Base-by-base conservation (phyloP, 2,329 filamentous ascomycete species). In the Aspergillus phoenicis region DNA sequence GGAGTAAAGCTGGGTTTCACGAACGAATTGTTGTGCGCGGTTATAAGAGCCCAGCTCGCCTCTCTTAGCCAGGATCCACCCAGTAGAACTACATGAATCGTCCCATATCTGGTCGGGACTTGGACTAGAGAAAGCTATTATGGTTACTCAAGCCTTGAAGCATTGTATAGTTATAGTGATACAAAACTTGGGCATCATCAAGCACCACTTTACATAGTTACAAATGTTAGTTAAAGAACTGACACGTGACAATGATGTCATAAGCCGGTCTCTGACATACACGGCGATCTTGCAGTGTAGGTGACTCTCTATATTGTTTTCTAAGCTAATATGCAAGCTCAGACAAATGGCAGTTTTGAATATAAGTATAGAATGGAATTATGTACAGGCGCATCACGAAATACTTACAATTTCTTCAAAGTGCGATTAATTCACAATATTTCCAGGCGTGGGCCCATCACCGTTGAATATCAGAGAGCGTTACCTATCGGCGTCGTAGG, bases 401-500 rank as follows among this genome's bases (percentile, higher is more conserved):
- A 11, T 43, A 20, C n/a, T 8, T 17, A 7, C 20, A 51, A 39
- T n/a, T 26, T 43, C 13, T 6, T 55, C 10, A 4, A 6, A 13
- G 33, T 11, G 33, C 11, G 43, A 7, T 28, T 20, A 7, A 17
- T 17, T 4, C 5, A 43, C n/a, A 22, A 20, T 20, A 22, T 3
- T 5, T 17, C 22, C 41, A 20, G 6, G 15, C 4, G 39, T 43
- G 11, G 11, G 41, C 41, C 11, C 20, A 11, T 11, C 22, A 43
- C 33, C 24, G 17, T 22, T 22, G n/a, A 5, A 24, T 4, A 45
- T 56, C 38, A 45, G 20, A 7, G 20, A 24, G 8, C 7, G 22
- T 38, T 52, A 52, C 59, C 52, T 43, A 49, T 52, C 45, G 30
- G 20, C 8, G 8, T 49, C 28, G 36, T 45, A 15, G 48, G 28